Base-by-base conservation (phyloP, 2,329 filamentous ascomycete genomes). In the Exophiala sp. region DNA sequence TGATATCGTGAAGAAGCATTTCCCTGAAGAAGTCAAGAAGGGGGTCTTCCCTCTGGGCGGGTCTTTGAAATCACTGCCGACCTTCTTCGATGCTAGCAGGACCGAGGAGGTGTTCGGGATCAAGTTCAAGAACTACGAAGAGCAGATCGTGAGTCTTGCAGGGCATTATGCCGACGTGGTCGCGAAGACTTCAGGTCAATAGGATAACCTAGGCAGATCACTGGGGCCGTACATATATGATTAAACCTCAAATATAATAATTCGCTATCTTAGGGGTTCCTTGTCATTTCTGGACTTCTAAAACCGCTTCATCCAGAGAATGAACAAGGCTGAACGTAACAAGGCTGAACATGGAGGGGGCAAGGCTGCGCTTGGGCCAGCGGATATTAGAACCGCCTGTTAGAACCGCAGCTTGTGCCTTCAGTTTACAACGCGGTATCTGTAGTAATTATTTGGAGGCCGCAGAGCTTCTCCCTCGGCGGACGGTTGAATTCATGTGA, bases 1-100 rank as follows among this genome's bases (percentile, higher is more conserved):
- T 3, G 70, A 73, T 35, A 64, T 67, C 16, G 65, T 72, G 41
- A 64, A 67, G 6, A 66, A 73, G 46, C 63, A 65, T 21, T 69
- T 70, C 48, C 71, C 73, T 2, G 61, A 72, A 32, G 56, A 70
- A 44, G 55, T 58, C 50, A 53, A 62, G 27, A 65, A 65, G 34
- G 63, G 66, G 3, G 68, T 68, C 45, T 53, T 75, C 40, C 72
- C 72, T 63, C 66, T 48, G 58, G 64, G 42, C 66, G 78, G 75
- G 61, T 73, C 84, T 65, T 83, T 80, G 58, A 68, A 63, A 38
- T 73, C 75, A 58, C 74, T 73, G 9, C 66, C 78, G 43, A 59
- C 85, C 0, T 59, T 88, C 7, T 70, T 63, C 50, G 62, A 63
- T 19, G 64, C 64, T 47, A 64, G 71, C 53, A 70, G 69, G 50